Evolutionary conservation across 352 stramenopile genomes (phyloP).

Genomic region (Albugo laibachii): DNA sequence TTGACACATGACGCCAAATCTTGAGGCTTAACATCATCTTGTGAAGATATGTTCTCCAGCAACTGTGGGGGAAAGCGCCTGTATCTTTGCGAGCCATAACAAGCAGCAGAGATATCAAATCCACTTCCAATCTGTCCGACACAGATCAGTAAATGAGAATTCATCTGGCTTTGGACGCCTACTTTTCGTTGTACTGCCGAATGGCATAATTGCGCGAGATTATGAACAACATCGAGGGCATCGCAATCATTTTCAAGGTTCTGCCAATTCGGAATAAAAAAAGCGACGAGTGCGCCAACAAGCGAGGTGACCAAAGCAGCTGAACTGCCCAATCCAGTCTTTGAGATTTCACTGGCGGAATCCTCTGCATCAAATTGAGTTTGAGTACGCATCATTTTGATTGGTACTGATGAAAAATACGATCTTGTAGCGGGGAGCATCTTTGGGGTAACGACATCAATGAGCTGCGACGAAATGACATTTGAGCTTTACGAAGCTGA

Average conservation of each 20-base stretch:
- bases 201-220: constrained; percentile 89
- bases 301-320: constrained; percentile 90
- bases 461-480: too few species aligned
- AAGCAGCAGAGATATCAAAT: constrained; percentile 91
- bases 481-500: too few species aligned
- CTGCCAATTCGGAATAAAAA: constrained; percentile 45
- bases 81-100: constrained; percentile 90
- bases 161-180: background rate
- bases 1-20: constrained; percentile 30
- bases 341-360: constrained; percentile 51
- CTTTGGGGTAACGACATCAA: too few species aligned
- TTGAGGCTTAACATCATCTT: constrained; percentile 20
- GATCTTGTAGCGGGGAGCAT: too few species aligned
- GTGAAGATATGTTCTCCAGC: constrained; percentile 25
- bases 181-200: constrained; percentile 92
- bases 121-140: constrained; percentile 84
- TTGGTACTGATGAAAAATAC: too few species aligned
- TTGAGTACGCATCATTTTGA: too few species aligned
- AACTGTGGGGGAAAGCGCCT: constrained; percentile 59
- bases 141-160: background rate
- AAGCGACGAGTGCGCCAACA: constrained; percentile 73
- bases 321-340: constrained; percentile 92
- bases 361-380: background rate
- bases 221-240: constrained; percentile 66
- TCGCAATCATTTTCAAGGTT: background rate